phyloP scores from a whole-genome alignment of 345 rosid genomes.

The Citrus inodora region DNA sequence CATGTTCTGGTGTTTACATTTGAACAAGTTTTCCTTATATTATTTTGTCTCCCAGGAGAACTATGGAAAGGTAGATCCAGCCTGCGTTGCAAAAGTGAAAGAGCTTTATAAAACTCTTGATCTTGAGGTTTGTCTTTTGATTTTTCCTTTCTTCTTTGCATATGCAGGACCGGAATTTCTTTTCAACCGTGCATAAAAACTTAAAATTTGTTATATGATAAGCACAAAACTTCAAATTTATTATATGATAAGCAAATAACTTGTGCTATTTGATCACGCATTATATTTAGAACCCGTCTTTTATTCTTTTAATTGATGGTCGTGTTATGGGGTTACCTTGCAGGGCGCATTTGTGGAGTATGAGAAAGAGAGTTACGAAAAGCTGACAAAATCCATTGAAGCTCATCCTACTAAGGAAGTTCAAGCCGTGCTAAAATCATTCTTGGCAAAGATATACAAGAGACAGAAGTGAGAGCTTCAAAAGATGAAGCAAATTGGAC shows the following conservation, averaged over 20 bases:
- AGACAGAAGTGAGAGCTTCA: conserved; percentile 28
- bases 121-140: conserved; percentile 28
- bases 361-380: conserved; percentile 36
- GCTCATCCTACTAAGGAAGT: conserved; percentile 39
- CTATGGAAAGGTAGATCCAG: conserved; percentile 35
- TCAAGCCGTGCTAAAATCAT: conserved; percentile 40
- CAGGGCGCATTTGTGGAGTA: conserved; percentile 31
- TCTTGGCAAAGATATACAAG: conserved; percentile 44
- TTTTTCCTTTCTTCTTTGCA: neutral
- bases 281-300: neutral
- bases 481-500: neutral
- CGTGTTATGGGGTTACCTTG: neutral
- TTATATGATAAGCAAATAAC: neutral
- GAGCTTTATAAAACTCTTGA: conserved; percentile 32
- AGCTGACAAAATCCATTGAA: conserved; percentile 33
- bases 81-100: conserved; percentile 30
- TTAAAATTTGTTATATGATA: neutral
- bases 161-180: neutral
- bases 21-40: neutral
- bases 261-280: neutral
- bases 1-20: neutral
- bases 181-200: neutral
- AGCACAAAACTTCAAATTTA: neutral
- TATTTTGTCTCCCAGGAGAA: conserved; percentile 27
- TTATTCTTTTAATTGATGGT: neutral